phyloP scores from a whole-genome alignment of 2,329 filamentous ascomycete species.

The Xylariaceae sp. region DNA sequence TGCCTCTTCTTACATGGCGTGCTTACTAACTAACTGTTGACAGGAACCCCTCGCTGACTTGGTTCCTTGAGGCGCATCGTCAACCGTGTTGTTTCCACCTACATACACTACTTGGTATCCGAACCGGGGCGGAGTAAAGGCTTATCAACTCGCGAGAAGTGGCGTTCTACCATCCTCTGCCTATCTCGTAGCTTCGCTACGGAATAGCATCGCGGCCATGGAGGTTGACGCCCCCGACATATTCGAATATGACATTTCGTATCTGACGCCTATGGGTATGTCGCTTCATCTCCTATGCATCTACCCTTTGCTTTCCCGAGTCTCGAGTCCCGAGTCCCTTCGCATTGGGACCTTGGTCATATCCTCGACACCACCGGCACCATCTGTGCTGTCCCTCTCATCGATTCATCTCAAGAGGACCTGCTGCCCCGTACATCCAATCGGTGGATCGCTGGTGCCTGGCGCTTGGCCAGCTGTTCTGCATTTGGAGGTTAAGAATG shows the following conservation, averaged over 20 bases:
- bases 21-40: background rate
- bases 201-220: constrained; percentile 35
- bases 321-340: background rate
- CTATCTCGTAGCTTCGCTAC: constrained; percentile 31
- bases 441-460: constrained; percentile 41
- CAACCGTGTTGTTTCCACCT: background rate
- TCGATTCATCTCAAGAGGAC: constrained; percentile 10
- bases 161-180: constrained; percentile 4
- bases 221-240: constrained; percentile 42
- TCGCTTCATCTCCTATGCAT: background rate
- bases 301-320: background rate
- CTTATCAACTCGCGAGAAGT: background rate
- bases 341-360: constrained; percentile 10
- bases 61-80: background rate
- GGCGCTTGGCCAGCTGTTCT: constrained; percentile 41
- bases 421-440: constrained; percentile 44
- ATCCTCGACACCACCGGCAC: constrained; percentile 17
- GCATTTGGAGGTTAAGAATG: constrained; percentile 32
- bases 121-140: too few relatives aligned
- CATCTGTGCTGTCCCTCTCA: constrained; percentile 12
- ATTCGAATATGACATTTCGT: constrained; percentile 43
- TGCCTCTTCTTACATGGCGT: background rate
- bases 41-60: background rate
- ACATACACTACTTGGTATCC: too few relatives aligned
- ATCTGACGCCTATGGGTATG: constrained; percentile 54